These are phyloP conservation scores for Penicillium riverlandense DNA, from an alignment of 495 filamentous ascomycete genomes.

Conservation along the genomic window DNA sequence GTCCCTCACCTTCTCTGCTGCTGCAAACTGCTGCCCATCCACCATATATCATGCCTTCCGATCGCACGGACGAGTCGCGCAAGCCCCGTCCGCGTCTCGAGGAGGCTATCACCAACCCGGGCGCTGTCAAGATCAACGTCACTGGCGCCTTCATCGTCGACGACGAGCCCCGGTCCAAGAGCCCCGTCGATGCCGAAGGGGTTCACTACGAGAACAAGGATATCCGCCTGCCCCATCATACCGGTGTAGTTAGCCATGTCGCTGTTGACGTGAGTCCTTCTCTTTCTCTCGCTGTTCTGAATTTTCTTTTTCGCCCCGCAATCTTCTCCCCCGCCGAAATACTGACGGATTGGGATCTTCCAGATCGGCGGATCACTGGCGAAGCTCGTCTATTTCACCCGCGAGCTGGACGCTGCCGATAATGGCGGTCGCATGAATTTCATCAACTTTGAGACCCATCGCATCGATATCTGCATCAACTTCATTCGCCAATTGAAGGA, in stretches of 20 bases:
- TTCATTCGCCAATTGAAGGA: conserved; percentile 78
- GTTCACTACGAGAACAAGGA: conserved; percentile 76
- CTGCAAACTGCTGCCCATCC: background rate
- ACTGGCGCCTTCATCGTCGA: conserved; percentile 94
- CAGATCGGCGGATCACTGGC: conserved; percentile 93
- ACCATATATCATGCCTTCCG: conserved; percentile 11
- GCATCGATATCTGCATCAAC: conserved; percentile 82
- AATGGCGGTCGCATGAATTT: conserved; percentile 90
- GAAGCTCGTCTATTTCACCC: conserved; percentile 95
- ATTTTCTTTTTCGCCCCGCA: conserved; percentile 24
- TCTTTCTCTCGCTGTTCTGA: conserved; percentile 25
- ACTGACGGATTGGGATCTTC: conserved; percentile 14
- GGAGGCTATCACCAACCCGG: conserved; percentile 73
- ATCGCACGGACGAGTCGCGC: conserved; percentile 8
- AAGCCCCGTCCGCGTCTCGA: conserved; percentile 38
- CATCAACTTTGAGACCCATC: conserved; percentile 89
- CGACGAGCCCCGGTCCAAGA: conserved; percentile 53
- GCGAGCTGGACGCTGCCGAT: conserved; percentile 69
- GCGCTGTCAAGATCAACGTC: conserved; percentile 87
- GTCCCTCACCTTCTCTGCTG: background rate
- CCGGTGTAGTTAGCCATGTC: conserved; percentile 86
- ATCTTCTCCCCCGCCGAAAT: conserved; percentile 8
- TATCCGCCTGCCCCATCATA: conserved; percentile 94
- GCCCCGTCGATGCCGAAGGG: conserved; percentile 45
- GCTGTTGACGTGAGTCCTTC: conserved; percentile 75